Evolutionary conservation across 2,329 filamentous ascomycete genomes (phyloP).

Genomic region (Didymella exigua): DNA sequence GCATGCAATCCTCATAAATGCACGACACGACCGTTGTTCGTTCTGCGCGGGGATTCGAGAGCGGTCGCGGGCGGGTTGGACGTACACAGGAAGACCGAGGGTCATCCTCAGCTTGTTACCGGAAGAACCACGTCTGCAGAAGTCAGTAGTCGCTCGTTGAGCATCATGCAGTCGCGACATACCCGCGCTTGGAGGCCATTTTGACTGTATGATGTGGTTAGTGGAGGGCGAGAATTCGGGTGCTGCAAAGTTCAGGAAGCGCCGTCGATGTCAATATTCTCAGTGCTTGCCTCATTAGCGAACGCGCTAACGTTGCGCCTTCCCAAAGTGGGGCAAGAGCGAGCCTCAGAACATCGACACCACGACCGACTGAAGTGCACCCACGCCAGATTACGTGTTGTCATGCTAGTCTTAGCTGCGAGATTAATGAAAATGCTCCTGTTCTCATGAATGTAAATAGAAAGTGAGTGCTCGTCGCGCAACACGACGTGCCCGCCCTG

Average conservation of each 20-base stretch:
- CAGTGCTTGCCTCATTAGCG: slow-evolving; percentile 4
- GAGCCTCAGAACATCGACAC: slow-evolving; percentile 12
- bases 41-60: slow-evolving; percentile 10
- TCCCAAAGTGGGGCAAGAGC: background rate
- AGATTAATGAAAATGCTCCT: background rate
- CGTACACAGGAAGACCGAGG: slow-evolving; percentile 99
- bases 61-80: slow-evolving; percentile 45
- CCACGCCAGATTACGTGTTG: background rate
- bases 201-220: slow-evolving; percentile 33
- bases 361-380: background rate
- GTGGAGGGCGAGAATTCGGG: slow-evolving; percentile 28
- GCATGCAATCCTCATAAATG: slow-evolving; percentile 27
- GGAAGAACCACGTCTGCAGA: slow-evolving; percentile 73
- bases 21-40: slow-evolving; percentile 6
- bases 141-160: slow-evolving; percentile 30
- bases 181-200: slow-evolving; percentile 52
- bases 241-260: slow-evolving; percentile 25
- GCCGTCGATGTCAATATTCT: background rate
- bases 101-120: slow-evolving; percentile 99
- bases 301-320: slow-evolving; percentile 12
- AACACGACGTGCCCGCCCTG: background rate
- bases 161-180: slow-evolving; percentile 22
- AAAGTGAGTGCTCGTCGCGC: background rate
- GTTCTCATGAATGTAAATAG: background rate
- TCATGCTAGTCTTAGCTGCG: background rate